Evolutionary conservation across 2,329 filamentous ascomycete species (phyloP).

Genomic region (Fusarium sp.): DNA sequence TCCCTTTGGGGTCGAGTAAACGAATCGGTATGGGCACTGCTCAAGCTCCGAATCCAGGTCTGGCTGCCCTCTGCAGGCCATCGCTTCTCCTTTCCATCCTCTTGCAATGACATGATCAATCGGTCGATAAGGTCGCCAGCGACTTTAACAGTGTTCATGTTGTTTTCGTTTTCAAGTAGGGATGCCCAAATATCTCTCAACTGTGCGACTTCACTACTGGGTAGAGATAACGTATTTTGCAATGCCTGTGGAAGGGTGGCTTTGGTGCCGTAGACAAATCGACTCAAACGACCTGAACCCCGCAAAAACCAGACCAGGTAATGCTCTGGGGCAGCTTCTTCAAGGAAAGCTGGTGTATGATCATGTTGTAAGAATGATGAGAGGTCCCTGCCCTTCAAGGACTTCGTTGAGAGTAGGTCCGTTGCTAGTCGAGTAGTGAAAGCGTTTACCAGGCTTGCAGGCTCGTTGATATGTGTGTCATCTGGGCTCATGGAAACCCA

Average conservation of each 20-base stretch:
- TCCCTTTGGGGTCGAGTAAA: slow-evolving; percentile 60
- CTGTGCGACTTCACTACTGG: slow-evolving; percentile 25
- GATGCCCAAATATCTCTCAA: slow-evolving; percentile 48
- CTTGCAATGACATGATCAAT: slow-evolving; percentile 47
- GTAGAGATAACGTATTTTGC: slow-evolving; percentile 40
- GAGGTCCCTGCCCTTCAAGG: slow-evolving; percentile 42
- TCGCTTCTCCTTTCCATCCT: slow-evolving; percentile 48
- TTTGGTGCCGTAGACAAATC: slow-evolving; percentile 46
- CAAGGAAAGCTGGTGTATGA: slow-evolving; percentile 40
- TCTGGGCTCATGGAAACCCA: slow-evolving; percentile 57
- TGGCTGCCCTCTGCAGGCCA: slow-evolving; percentile 50
- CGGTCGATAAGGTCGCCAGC: slow-evolving; percentile 50
- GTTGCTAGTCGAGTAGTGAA: slow-evolving; percentile 52
- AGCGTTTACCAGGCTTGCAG: slow-evolving; percentile 49
- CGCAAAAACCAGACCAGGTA: slow-evolving; percentile 53
- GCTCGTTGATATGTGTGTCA: slow-evolving; percentile 46
- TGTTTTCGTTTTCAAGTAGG: slow-evolving; percentile 55
- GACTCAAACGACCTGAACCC: slow-evolving; percentile 51
- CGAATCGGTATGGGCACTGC: slow-evolving; percentile 53
- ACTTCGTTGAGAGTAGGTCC: slow-evolving; percentile 45
- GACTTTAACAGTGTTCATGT: slow-evolving; percentile 52
- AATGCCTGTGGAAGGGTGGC: slow-evolving; percentile 45
- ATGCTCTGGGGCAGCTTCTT: slow-evolving; percentile 47
- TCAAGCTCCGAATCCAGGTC: slow-evolving; percentile 51
- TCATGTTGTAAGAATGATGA: slow-evolving; percentile 28